Percentiles rank a stretch among this genome's conserved stretches.
phyloP scores from a whole-genome alignment of 2,329 filamentous ascomycete genomes.

The Biscogniauxia marginata region DNA sequence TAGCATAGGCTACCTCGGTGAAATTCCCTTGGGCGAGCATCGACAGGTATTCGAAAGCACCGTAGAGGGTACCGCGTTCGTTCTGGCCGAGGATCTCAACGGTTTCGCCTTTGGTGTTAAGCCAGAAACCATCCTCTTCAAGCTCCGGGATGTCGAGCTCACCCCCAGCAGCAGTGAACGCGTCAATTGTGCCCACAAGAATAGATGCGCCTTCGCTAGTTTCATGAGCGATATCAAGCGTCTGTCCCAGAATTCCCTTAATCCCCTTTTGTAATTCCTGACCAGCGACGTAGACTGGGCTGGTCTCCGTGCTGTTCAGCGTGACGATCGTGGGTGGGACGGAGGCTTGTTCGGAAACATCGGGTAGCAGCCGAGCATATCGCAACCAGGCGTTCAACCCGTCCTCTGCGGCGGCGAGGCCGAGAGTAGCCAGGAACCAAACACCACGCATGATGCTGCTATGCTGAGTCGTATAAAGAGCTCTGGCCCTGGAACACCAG shows the following conservation, averaged over 20 bases:
- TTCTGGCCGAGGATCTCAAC: conserved; percentile 64
- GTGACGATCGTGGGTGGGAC: conserved; percentile 50
- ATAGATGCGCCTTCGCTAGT: conserved; percentile 34
- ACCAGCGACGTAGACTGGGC: conserved; percentile 59
- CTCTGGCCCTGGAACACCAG: not conserved
- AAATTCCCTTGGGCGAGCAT: conserved; percentile 44
- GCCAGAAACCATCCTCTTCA: conserved; percentile 60
- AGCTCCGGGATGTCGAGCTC: conserved; percentile 39
- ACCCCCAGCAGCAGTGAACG: conserved; percentile 39
- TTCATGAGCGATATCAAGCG: conserved; percentile 33
- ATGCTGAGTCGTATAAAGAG: conserved; percentile 1
- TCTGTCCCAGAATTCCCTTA: conserved; percentile 53
- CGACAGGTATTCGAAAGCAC: conserved; percentile 67
- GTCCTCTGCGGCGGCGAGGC: conserved; percentile 52
- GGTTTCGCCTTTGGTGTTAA: conserved; percentile 44
- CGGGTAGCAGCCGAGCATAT: conserved; percentile 52
- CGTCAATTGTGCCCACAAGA: conserved; percentile 48
- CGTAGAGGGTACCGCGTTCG: conserved; percentile 66
- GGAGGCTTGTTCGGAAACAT: conserved; percentile 34
- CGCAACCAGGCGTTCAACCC: conserved; percentile 63
- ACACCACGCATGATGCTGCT: conserved; percentile 26
- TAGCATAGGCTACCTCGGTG: conserved; percentile 51
- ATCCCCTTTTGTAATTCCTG: conserved; percentile 59
- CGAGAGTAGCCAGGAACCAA: conserved; percentile 29
- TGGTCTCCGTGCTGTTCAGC: conserved; percentile 52